Evolutionary conservation across 2,329 filamentous ascomycete genomes (phyloP).

Genomic region (Venturia oleaginea): DNA sequence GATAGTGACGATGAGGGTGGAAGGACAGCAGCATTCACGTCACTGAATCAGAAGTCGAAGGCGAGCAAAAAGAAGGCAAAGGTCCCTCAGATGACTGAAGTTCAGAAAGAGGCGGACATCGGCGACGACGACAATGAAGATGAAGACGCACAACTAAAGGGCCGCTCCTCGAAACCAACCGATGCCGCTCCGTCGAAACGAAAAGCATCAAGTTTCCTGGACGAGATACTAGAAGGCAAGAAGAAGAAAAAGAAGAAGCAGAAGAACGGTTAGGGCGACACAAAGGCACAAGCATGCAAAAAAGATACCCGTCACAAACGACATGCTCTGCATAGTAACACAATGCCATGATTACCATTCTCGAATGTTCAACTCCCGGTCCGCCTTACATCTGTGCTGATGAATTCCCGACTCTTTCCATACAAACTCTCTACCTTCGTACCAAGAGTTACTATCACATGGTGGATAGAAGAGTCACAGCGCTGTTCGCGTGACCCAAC

Average conservation of each 20-base stretch:
- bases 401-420: not conserved
- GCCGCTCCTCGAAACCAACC: not conserved
- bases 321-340: not conserved
- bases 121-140: not conserved
- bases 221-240: constrained; percentile 42
- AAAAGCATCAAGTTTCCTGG: constrained; percentile 40
- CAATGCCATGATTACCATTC: not conserved
- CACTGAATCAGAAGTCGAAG: constrained; percentile 15
- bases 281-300: not conserved
- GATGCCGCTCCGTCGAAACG: constrained; percentile 12
- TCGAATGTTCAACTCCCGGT: not conserved
- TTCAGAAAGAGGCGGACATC: not conserved
- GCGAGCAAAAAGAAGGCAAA: not conserved
- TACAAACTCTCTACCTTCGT: not conserved
- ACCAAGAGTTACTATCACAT: not conserved
- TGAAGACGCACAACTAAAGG: constrained; percentile 14
- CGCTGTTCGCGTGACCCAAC: too few species aligned
- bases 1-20: constrained; percentile 15
- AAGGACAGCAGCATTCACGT: constrained; percentile 16
- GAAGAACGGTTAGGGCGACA: constrained; percentile 19
- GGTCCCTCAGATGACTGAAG: not conserved
- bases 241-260: constrained; percentile 40
- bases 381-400: not conserved
- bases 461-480: not conserved
- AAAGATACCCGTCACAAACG: not conserved